Conservation (phyloP, 164 flowering plant genomes). For the Vitis cinerea region DNA sequence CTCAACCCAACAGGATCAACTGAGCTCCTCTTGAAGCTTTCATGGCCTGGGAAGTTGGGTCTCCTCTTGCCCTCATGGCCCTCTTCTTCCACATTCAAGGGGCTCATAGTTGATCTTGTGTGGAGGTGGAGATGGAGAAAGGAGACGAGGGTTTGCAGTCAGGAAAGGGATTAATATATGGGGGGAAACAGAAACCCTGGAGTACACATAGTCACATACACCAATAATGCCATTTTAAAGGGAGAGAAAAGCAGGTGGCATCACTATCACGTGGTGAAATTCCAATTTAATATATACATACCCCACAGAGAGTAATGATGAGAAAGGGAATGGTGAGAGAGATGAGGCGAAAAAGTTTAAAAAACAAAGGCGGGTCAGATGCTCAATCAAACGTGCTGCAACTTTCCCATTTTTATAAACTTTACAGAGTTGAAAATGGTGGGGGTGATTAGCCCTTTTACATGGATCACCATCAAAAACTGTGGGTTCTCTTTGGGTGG, state of each 20-base stretch:
- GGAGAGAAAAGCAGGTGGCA: too few relatives aligned
- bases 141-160: too few relatives aligned
- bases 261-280: too few relatives aligned
- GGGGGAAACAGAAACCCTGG: too few relatives aligned
- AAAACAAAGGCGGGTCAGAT: slow-evolving; percentile 6
- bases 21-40: slow-evolving; percentile 1
- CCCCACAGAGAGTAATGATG: too few relatives aligned
- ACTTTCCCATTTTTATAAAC: background rate
- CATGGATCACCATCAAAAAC: too few relatives aligned
- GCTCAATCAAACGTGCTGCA: slow-evolving; percentile 2
- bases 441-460: too few relatives aligned
- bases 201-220: too few relatives aligned
- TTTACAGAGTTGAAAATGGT: background rate
- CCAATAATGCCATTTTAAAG: too few relatives aligned
- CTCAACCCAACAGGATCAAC: slow-evolving; percentile 30
- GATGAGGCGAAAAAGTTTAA: slow-evolving; percentile 1
- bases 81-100: slow-evolving; percentile 9
- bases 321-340: background rate
- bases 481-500: too few relatives aligned
- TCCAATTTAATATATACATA: too few relatives aligned
- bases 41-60: background rate
- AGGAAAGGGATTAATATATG: too few relatives aligned
- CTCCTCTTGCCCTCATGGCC: background rate
- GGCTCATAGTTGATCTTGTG: slow-evolving; percentile 5
- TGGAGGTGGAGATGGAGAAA: slow-evolving; percentile 1